A percentile compares a stretch with the other conserved stretches of the same genome.
phyloP scores from a whole-genome alignment of 345 rosid species.

The Camelina laxa region DNA sequence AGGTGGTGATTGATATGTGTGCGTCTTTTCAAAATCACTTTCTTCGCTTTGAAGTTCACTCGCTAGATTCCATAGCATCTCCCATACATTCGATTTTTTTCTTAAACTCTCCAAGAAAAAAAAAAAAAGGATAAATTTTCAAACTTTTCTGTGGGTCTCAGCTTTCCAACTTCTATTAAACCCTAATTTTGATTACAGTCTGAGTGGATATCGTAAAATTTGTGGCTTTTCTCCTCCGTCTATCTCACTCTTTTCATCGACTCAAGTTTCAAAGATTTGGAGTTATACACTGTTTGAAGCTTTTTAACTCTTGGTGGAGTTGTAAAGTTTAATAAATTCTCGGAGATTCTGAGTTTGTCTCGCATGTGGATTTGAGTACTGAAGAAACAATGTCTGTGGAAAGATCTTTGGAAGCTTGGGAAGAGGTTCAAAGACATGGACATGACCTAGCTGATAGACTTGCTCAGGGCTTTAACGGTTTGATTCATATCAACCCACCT shows the following conservation, averaged over 20 bases:
- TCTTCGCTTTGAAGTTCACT: conserved; percentile 10
- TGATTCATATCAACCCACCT: conserved; percentile 77
- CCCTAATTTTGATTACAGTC: conserved; percentile 14
- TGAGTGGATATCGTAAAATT: conserved; percentile 6
- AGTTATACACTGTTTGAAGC: background rate
- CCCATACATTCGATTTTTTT: conserved; percentile 14
- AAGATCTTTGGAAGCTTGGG: conserved; percentile 95
- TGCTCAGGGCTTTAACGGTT: conserved; percentile 86
- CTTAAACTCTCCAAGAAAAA: background rate
- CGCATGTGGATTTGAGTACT: conserved; percentile 15
- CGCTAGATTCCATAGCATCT: conserved; percentile 34
- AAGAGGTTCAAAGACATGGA: conserved; percentile 94
- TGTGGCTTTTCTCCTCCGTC: background rate
- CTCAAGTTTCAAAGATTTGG: background rate
- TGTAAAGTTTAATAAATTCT: conserved; percentile 13
- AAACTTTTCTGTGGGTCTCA: conserved; percentile 29
- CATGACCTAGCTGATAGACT: conserved; percentile 88
- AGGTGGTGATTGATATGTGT: conserved; percentile 32
- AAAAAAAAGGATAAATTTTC: background rate
- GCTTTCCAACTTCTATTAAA: conserved; percentile 10
- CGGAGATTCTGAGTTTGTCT: background rate
- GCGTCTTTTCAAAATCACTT: conserved; percentile 1
- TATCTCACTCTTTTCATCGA: background rate
- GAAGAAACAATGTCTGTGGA: conserved; percentile 70
- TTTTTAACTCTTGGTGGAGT: conserved; percentile 8